Base-by-base conservation (phyloP, 768 basidiomycete genomes). In the Lactarius quietus region DNA sequence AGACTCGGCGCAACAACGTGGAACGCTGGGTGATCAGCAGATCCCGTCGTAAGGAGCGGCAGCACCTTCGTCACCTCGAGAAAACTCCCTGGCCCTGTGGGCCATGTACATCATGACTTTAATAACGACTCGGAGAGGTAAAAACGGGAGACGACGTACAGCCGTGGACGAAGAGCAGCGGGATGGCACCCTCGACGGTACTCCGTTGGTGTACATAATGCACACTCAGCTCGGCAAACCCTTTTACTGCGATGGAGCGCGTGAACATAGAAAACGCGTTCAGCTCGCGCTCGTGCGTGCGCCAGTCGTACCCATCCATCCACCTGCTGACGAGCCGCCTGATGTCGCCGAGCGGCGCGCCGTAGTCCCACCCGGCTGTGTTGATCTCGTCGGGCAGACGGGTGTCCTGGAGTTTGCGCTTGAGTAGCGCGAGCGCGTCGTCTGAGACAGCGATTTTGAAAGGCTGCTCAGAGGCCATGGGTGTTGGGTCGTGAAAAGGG, bases 321-420 rank as follows among this genome's bases (percentile, higher is more conserved):
- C 45, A 45, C 3, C n/a, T 45, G n/a, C n/a, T 14, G 4, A 9
- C 45, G 10, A 45, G 45, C 41, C 67, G 66, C 33, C 64, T 45
- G 17, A 75, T 61, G 52, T 73, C 73, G 0, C 56, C 64, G 28
- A 72, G 57, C 8, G 67, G 68, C 26, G 70, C 76, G 3, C 86
- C 86, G 62, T 86, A 86, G 26, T 76, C 78, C 77, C 81, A 78
- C 0, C 74, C 79, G 0, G 79, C 80, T 28, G 78, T 76, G 8
- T 84, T 77, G 4, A 87, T 76, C 63, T 86, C 84, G 81, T 68
- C 83, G 0, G 87, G 87, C n/a, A 87, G 77, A 1, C 72, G 74
- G 0, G 79, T 71, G 17, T 83, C 76, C 0, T 74, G 75, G 12
- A 88, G 82, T 66, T 84, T 87, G 48, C 72, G 69, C 41, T 43